Conservation (phyloP, 2,329 filamentous ascomycete species). For the Zopfia rhizophila region DNA sequence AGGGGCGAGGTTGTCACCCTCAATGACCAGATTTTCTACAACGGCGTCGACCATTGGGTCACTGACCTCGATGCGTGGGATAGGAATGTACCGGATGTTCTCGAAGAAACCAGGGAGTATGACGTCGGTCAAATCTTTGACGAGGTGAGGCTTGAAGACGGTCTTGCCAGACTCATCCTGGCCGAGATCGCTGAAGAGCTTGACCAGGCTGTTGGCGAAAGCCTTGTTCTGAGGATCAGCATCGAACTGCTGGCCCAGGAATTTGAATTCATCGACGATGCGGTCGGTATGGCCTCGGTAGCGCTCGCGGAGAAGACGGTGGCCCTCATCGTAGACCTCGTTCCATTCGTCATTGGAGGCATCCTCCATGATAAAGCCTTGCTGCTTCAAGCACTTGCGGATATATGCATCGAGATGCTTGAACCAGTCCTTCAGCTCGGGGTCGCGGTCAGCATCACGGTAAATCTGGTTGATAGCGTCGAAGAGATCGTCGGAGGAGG, state of each 20-base stretch:
- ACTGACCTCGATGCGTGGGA: slow-evolving; percentile 92
- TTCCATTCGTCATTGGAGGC: slow-evolving; percentile 84
- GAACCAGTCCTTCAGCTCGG: slow-evolving; percentile 92
- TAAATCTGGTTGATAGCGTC: slow-evolving; percentile 88
- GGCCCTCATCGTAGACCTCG: slow-evolving; percentile 82
- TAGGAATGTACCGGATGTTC: slow-evolving; percentile 86
- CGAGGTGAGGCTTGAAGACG: slow-evolving; percentile 88
- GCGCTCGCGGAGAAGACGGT: slow-evolving; percentile 86
- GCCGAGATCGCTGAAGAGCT: slow-evolving; percentile 90
- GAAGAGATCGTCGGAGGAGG: slow-evolving; percentile 87
- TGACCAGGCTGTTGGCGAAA: slow-evolving; percentile 79
- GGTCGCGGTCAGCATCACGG: slow-evolving; percentile 83
- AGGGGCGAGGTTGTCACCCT: slow-evolving; percentile 96
- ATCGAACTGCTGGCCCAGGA: slow-evolving; percentile 88
- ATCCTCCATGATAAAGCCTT: slow-evolving; percentile 91
- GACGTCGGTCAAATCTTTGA: slow-evolving; percentile 88
- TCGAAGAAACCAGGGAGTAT: slow-evolving; percentile 86
- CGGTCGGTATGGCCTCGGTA: slow-evolving; percentile 88
- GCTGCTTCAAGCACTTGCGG: slow-evolving; percentile 83
- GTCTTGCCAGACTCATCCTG: slow-evolving; percentile 85
- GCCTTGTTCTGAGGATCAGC: slow-evolving; percentile 85
- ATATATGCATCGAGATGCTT: slow-evolving; percentile 79
- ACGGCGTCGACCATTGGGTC: slow-evolving; percentile 87
- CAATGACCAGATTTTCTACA: slow-evolving; percentile 93
- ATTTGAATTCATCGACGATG: slow-evolving; percentile 89